These are phyloP conservation scores for Solanum hybrid DNA, from an alignment of 305 asterid species.

Conservation along the genomic window DNA sequence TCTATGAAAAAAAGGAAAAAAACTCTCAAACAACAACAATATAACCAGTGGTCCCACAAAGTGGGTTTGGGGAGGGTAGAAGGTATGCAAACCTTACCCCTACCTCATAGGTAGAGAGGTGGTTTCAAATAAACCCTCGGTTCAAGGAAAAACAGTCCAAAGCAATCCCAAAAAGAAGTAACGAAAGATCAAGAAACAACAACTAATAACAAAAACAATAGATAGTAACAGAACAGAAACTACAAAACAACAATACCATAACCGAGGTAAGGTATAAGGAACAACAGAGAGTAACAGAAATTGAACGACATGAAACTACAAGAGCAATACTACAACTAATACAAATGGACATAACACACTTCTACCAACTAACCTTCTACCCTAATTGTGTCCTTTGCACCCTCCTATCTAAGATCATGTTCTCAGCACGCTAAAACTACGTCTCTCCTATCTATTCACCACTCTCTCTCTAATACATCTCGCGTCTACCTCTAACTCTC, in stretches of 20 bases:
- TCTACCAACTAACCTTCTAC: not conserved
- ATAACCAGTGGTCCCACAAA: not conserved
- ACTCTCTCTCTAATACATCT: not conserved
- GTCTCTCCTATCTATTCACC: not conserved
- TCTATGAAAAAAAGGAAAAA: not conserved
- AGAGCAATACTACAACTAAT: not conserved
- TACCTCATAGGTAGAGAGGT: not conserved
- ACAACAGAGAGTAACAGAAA: not conserved
- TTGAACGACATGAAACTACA: not conserved
- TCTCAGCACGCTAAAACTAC: not conserved
- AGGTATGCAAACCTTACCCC: not conserved
- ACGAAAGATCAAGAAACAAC: not conserved
- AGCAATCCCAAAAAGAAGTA: not conserved
- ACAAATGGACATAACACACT: not conserved
- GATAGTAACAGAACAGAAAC: not conserved
- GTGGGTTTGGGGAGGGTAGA: not conserved
- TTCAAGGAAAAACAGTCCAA: not conserved
- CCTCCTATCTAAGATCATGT: not conserved
- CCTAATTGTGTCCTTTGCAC: not conserved
- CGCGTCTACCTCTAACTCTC: not conserved
- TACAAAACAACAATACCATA: not conserved
- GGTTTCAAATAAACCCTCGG: not conserved
- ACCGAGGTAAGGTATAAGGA: not conserved
- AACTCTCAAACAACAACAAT: not conserved
- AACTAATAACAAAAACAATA: not conserved